These are phyloP conservation scores for Dothistroma septosporum DNA, from an alignment of 2,329 filamentous ascomycete species.

Conservation along the genomic window DNA sequence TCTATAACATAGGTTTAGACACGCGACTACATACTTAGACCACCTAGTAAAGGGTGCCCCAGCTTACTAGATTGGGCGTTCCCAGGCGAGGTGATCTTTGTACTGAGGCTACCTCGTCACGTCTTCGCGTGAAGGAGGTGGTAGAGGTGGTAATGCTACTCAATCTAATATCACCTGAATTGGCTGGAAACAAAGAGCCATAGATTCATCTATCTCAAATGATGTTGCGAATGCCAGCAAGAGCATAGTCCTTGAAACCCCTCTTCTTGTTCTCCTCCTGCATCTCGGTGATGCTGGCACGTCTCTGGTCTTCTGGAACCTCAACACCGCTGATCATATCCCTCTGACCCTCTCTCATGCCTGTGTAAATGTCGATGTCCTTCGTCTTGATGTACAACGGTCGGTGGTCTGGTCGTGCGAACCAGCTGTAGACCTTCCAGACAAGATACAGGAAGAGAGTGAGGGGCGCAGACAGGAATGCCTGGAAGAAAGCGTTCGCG, in stretches of 20 bases:
- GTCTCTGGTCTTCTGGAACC: constrained; percentile 28
- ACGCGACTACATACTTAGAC: no score
- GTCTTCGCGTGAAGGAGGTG: no score
- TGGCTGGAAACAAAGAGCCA: no score
- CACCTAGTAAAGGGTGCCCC: no score
- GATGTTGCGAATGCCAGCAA: background rate
- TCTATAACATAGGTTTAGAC: no score
- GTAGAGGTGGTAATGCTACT: no score
- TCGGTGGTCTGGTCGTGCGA: constrained; percentile 28
- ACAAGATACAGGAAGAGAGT: constrained; percentile 29
- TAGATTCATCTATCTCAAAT: background rate
- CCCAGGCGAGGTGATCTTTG: no score
- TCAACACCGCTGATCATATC: constrained; percentile 27
- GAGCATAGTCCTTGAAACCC: constrained; percentile 3
- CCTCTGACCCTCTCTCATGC: constrained; percentile 32
- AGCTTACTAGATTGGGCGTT: no score
- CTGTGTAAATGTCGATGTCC: constrained; percentile 38
- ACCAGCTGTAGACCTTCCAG: constrained; percentile 32
- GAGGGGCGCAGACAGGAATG: constrained; percentile 31
- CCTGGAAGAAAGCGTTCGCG: constrained; percentile 28
- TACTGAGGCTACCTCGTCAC: no score
- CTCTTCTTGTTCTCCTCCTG: constrained; percentile 30
- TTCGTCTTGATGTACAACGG: constrained; percentile 31
- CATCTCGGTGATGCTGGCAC: constrained; percentile 34
- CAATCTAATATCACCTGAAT: no score